Percentiles rank a stretch among this genome's conserved stretches.
Evolutionary conservation across 768 basidiomycete species (phyloP).

Genomic region (Suillus weaverae): DNA sequence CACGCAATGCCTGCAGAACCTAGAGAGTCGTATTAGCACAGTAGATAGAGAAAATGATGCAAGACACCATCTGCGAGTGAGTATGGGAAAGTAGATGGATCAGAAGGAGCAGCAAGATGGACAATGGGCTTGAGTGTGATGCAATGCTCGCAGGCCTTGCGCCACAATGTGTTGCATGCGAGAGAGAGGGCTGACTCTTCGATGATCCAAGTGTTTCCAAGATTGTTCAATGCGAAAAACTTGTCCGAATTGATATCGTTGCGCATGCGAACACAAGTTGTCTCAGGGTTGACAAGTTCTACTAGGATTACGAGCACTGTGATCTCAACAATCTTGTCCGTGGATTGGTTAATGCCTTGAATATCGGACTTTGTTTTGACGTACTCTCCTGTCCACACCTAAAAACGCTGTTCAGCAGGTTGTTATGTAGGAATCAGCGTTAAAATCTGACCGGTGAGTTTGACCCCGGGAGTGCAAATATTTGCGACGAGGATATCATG

Average conservation of each 20-base stretch:
- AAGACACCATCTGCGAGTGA: background rate
- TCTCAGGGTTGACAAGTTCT: background rate
- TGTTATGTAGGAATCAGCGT: background rate
- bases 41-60: background rate
- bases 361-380: background rate
- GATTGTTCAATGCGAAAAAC: background rate
- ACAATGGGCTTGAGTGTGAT: background rate
- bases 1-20: background rate
- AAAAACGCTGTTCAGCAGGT: background rate
- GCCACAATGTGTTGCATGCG: background rate
- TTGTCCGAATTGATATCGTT: background rate
- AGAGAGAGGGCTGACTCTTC: background rate
- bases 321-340: background rate
- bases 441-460: background rate
- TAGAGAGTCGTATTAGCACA: background rate
- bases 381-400: background rate
- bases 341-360: background rate
- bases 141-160: background rate
- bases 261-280: background rate
- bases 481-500: too few species aligned
- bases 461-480: too few species aligned
- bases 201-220: background rate
- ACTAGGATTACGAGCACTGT: accelerated
- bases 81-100: background rate
- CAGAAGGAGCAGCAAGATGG: background rate